Percentiles rank a stretch among this genome's conserved stretches.
phyloP scores from a whole-genome alignment of 148 eudicot species.

The Silene latifolia region DNA sequence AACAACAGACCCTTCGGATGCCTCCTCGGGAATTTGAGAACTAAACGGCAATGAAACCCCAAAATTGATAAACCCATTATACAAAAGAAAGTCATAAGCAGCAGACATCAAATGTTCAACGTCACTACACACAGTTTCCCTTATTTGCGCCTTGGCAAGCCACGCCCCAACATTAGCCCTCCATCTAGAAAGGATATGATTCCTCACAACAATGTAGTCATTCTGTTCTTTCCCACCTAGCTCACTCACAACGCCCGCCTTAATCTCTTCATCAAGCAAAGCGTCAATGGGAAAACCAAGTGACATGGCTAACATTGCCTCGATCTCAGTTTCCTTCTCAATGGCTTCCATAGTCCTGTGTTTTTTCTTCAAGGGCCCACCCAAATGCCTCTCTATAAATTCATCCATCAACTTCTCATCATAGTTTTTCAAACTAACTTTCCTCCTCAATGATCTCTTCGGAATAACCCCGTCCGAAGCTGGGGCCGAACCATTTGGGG shows the following conservation, averaged over 20 bases:
- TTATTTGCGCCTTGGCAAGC: conserved; percentile 71
- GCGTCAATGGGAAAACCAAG: conserved; percentile 88
- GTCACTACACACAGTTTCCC: conserved; percentile 77
- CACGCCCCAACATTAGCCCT: conserved; percentile 68
- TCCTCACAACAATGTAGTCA: conserved; percentile 88
- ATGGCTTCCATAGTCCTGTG: conserved; percentile 55
- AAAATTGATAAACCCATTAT: conserved; percentile 82
- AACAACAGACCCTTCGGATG: conserved; percentile 68
- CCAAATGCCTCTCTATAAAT: conserved; percentile 61
- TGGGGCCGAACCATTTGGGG: conserved; percentile 34
- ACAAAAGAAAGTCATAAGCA: conserved; percentile 82
- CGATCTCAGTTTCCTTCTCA: conserved; percentile 86
- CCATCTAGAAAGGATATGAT: conserved; percentile 87
- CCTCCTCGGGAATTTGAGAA: conserved; percentile 62
- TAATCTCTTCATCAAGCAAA: conserved; percentile 76
- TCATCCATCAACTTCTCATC: conserved; percentile 89
- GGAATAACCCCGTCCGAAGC: conserved; percentile 36
- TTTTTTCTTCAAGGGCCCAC: conserved; percentile 57
- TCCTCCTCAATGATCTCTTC: conserved; percentile 66
- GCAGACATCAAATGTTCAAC: conserved; percentile 65
- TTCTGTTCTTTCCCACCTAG: conserved; percentile 86
- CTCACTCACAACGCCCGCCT: conserved; percentile 67
- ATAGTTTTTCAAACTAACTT: conserved; percentile 46
- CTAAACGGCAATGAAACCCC: conserved; percentile 62
- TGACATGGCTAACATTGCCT: conserved; percentile 85